Conservation (phyloP, 2,329 filamentous ascomycete genomes). For the Juglanconis juglandina region DNA sequence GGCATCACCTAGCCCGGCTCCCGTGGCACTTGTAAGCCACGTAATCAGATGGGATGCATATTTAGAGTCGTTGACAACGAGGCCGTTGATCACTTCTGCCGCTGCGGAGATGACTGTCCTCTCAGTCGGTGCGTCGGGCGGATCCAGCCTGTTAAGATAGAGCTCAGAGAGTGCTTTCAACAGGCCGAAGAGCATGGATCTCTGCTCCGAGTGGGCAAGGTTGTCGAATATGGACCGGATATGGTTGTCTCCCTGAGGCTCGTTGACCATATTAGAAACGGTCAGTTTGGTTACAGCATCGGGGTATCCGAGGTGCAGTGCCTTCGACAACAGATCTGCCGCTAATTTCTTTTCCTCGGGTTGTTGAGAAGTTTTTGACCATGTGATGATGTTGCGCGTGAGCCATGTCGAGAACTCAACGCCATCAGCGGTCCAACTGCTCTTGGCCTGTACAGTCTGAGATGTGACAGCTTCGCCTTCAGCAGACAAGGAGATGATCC, state of each 20-base stretch:
- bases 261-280: slow-evolving; percentile 31
- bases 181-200: slow-evolving; percentile 37
- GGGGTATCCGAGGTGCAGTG: slow-evolving; percentile 69
- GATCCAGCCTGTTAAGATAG: slow-evolving; percentile 36
- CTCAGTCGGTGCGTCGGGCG: slow-evolving; percentile 26
- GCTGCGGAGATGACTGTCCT: slow-evolving; percentile 51
- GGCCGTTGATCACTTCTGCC: slow-evolving; percentile 50
- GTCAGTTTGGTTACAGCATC: slow-evolving; percentile 39
- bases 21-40: slow-evolving; percentile 64
- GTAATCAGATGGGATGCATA: slow-evolving; percentile 54
- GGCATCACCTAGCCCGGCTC: slow-evolving; percentile 61
- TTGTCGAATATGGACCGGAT: slow-evolving; percentile 32
- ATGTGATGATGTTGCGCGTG: slow-evolving; percentile 57
- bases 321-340: slow-evolving; percentile 52
- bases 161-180: slow-evolving; percentile 44
- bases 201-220: slow-evolving; percentile 42
- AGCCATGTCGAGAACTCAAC: slow-evolving; percentile 69
- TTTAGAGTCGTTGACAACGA: slow-evolving; percentile 45
- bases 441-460: slow-evolving; percentile 27
- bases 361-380: slow-evolving; percentile 28
- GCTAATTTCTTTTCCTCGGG: slow-evolving; percentile 38
- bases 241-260: slow-evolving; percentile 25
- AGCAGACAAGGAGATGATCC: slow-evolving; percentile 47
- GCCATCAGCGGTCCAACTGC: slow-evolving; percentile 63
- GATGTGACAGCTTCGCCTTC: slow-evolving; percentile 53